Evolutionary conservation across 371 early-diverging fungal species (phyloP).

Genomic region (Mucor plumbeus): DNA sequence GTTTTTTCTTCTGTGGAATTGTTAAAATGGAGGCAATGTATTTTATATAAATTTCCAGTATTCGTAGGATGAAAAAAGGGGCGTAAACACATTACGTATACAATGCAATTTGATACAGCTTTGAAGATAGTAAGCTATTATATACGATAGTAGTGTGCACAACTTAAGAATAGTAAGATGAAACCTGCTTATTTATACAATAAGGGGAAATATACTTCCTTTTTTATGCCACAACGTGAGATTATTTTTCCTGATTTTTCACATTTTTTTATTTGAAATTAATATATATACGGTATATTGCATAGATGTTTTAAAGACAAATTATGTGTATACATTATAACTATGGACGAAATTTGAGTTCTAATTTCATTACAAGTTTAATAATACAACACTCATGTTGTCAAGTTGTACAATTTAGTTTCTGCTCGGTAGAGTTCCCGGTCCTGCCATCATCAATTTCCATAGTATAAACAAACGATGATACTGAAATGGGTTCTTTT

Average conservation of each 20-base stretch:
- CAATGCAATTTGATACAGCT: too few relatives aligned
- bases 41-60: too few relatives aligned
- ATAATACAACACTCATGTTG: background rate
- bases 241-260: background rate
- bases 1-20: too few relatives aligned
- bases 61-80: too few relatives aligned
- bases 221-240: background rate
- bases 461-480: background rate
- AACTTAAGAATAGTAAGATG: too few relatives aligned
- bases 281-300: too few relatives aligned
- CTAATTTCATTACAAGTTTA: background rate
- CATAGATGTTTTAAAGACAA: background rate
- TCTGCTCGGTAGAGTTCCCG: conserved; percentile 1
- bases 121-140: too few relatives aligned
- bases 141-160: too few relatives aligned
- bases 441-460: background rate
- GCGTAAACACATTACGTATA: too few relatives aligned
- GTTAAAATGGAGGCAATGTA: too few relatives aligned
- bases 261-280: too few relatives aligned
- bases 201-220: background rate
- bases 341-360: background rate
- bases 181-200: background rate
- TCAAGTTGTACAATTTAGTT: background rate
- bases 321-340: too few relatives aligned
- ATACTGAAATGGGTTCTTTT: background rate